Conservation (phyloP, 208 protist genomes). For the Tritrichomonas musculus region DNA sequence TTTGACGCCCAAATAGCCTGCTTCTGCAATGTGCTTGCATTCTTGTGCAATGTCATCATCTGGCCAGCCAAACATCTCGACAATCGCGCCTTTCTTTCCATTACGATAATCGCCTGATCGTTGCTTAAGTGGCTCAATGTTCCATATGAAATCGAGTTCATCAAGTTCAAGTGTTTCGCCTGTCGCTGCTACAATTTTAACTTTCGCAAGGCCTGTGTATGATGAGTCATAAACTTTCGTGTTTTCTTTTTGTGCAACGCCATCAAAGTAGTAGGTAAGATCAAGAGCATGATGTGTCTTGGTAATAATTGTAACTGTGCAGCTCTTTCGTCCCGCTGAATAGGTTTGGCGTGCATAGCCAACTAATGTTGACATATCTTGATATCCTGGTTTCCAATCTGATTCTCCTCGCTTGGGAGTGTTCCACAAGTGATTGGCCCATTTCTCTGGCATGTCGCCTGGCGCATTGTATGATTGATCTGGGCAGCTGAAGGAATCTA, state of each 20-base stretch:
- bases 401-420: constrained; percentile 35
- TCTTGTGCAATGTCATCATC: constrained; percentile 10
- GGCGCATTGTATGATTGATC: background rate
- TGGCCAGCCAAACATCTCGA: constrained; percentile 59
- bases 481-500: constrained; percentile 29
- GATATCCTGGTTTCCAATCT: constrained; percentile 40
- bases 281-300: background rate
- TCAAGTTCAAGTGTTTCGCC: constrained; percentile 44
- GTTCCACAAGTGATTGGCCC: constrained; percentile 26
- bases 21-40: background rate
- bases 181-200: constrained; percentile 31
- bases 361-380: constrained; percentile 48
- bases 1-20: constrained; percentile 47
- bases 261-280: constrained; percentile 52
- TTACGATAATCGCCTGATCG: constrained; percentile 50
- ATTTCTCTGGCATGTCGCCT: background rate
- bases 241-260: background rate
- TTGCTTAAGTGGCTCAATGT: constrained; percentile 20
- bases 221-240: constrained; percentile 7
- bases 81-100: constrained; percentile 60
- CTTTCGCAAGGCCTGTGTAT: constrained; percentile 1
- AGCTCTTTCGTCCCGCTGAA: background rate
- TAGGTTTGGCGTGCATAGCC: constrained; percentile 39
- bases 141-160: constrained; percentile 52
- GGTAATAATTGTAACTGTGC: background rate